Percentiles rank a stretch among this genome's conserved stretches.
These are phyloP conservation scores for Fermentozyma sake DNA, from an alignment of 1,139 yeast species.

Conservation along the genomic window DNA sequence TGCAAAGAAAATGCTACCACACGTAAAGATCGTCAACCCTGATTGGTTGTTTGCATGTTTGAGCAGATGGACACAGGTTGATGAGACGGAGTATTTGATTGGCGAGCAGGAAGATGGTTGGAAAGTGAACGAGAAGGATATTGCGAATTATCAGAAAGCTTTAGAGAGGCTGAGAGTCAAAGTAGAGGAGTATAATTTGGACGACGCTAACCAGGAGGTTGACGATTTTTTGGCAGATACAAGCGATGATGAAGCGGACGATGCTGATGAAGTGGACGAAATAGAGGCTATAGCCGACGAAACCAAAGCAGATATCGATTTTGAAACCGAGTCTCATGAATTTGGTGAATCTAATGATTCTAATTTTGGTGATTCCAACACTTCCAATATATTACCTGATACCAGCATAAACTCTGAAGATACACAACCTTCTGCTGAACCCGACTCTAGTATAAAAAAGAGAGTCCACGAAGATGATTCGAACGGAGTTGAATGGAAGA, in stretches of 20 bases:
- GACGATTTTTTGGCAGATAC: conserved; percentile 57
- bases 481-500: conserved; percentile 14
- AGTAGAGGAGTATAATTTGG: conserved; percentile 43
- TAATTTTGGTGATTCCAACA: neutral
- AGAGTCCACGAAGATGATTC: conserved; percentile 20
- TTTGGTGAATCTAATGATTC: too few species aligned
- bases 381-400: neutral
- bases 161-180: conserved; percentile 14
- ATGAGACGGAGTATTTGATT: conserved; percentile 60
- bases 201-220: conserved; percentile 55
- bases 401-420: too few species aligned
- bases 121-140: conserved; percentile 39
- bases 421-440: too few species aligned
- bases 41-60: conserved; percentile 91
- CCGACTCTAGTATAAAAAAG: too few species aligned
- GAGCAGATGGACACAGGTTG: conserved; percentile 68
- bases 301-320: conserved; percentile 4
- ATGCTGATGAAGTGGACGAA: conserved; percentile 28
- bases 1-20: conserved; percentile 59
- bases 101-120: conserved; percentile 39
- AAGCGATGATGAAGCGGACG: conserved; percentile 46
- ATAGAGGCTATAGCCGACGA: conserved; percentile 10
- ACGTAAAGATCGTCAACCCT: conserved; percentile 79
- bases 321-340: conserved; percentile 30
- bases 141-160: conserved; percentile 38